Base-by-base conservation (phyloP, 1,139 yeast genomes). In the Blastobotrys illinoisensis region DNA sequence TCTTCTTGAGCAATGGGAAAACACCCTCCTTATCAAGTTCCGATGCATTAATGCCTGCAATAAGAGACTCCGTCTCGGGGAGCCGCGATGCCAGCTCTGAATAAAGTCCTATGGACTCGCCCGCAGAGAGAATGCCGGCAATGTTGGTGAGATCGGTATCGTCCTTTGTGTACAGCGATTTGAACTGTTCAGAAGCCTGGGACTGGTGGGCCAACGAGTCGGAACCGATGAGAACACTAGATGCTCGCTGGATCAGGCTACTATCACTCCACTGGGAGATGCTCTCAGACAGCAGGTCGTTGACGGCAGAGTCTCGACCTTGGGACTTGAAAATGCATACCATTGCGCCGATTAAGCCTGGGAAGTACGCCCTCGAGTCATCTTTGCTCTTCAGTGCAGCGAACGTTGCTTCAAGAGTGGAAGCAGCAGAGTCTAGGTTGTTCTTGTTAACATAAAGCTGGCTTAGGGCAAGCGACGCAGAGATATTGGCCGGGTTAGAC, bases 281-380 rank as follows among this genome's bases (percentile, higher is more conserved):
- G 5, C 69, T 62, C 14, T 64, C 64, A 14, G 57, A 52, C 18
- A 67, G 51, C 28, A 67, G 51, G 9, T 54, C 54, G 19, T 50
- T 51, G 14, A 62, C 61, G 16, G 63, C 60, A 23, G 56, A 28
- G 45, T 58, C 58, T 20, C 67, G 60, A 20, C 69, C 64, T 45
- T 64, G 67, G n/a, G 62, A 49, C 56, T 80, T 85, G 63, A 79
- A 81, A 5, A 83, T 62, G 11, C 78, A 71, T 11, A 79, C 70
- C 44, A 83, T 71, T 1, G 77, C 67, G 36, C 71, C 71, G n/a
- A 69, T 60, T 78, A 80, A 54, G 74, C 74, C 63, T 76, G 70
- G 54, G 76, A 78, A 28, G 82, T 61, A 63, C n/a, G 61, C 59
- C 7, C 54, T 54, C 6, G 57, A 18, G 9, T 50, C 48, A 24